These are phyloP conservation scores for Cylindrotheca fusiformis DNA, from an alignment of 108 stramenopile genomes.

Conservation along the genomic window DNA sequence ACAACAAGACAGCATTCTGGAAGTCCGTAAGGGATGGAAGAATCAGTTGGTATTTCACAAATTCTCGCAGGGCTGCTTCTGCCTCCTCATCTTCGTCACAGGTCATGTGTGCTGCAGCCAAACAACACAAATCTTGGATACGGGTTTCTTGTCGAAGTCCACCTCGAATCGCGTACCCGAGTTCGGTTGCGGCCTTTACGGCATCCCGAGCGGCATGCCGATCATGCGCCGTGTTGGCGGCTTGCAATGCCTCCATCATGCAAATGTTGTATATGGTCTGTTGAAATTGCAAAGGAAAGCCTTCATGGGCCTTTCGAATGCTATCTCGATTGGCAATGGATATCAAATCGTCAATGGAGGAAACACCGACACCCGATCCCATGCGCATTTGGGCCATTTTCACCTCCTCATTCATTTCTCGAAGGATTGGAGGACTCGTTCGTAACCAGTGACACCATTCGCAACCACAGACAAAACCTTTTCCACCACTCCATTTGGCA, in stretches of 20 bases:
- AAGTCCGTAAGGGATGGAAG: conserved; percentile 8
- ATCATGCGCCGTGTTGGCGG: background rate
- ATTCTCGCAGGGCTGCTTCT: background rate
- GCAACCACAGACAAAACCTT: conserved; percentile 22
- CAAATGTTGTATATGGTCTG: conserved; percentile 1
- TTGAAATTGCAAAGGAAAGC: background rate
- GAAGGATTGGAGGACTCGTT: background rate
- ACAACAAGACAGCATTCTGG: conserved; percentile 2
- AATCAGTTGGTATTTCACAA: background rate
- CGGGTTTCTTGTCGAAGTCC: conserved; percentile 7
- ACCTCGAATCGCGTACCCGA: conserved; percentile 3
- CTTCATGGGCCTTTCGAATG: background rate
- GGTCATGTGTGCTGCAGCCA: conserved; percentile 5
- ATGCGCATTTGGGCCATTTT: background rate
- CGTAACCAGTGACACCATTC: conserved; percentile 16
- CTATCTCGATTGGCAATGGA: background rate
- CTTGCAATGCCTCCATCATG: conserved; percentile 7
- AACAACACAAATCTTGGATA: conserved; percentile 1
- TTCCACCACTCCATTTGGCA: conserved; percentile 11
- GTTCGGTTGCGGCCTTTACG: background rate
- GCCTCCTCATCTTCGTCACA: conserved; percentile 1
- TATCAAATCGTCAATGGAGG: background rate
- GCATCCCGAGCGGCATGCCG: background rate
- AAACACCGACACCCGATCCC: background rate
- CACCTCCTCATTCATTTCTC: conserved; percentile 5